Evolutionary conservation across 2,329 filamentous ascomycete genomes (phyloP).

Genomic region (Fusarium pseudoanthophilum): DNA sequence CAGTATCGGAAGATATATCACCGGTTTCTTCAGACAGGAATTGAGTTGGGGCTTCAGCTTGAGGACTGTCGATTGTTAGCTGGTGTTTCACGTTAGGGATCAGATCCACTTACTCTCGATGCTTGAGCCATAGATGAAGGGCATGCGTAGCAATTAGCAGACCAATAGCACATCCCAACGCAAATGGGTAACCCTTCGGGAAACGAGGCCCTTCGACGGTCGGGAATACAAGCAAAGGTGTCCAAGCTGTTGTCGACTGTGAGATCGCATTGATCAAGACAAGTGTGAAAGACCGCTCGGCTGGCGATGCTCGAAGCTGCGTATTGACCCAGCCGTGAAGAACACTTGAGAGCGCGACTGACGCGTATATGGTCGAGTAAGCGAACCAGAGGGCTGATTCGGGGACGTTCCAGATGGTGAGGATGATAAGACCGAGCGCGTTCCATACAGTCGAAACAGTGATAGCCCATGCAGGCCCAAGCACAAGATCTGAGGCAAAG

Average conservation of each 20-base stretch:
- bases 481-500: slow-evolving; percentile 64
- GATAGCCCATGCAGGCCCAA: slow-evolving; percentile 66
- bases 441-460: slow-evolving; percentile 63
- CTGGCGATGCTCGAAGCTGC: slow-evolving; percentile 56
- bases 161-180: slow-evolving; percentile 49
- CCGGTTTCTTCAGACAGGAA: not conserved
- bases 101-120: slow-evolving; percentile 40
- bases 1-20: not conserved
- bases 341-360: slow-evolving; percentile 64
- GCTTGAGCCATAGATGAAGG: slow-evolving; percentile 36
- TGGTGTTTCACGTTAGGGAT: too few species aligned
- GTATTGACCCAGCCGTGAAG: slow-evolving; percentile 68
- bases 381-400: slow-evolving; percentile 50
- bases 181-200: slow-evolving; percentile 55
- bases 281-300: slow-evolving; percentile 60
- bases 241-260: slow-evolving; percentile 67
- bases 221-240: slow-evolving; percentile 61
- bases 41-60: not conserved
- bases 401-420: slow-evolving; percentile 66
- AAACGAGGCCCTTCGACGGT: slow-evolving; percentile 57
- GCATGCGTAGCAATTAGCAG: slow-evolving; percentile 44
- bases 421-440: slow-evolving; percentile 62
- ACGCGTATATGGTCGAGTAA: slow-evolving; percentile 59
- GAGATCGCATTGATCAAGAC: slow-evolving; percentile 64
- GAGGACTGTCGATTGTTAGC: not conserved